These are phyloP conservation scores for Clarireedia paspali DNA, from an alignment of 2,329 filamentous ascomycete genomes.

Conservation along the genomic window DNA sequence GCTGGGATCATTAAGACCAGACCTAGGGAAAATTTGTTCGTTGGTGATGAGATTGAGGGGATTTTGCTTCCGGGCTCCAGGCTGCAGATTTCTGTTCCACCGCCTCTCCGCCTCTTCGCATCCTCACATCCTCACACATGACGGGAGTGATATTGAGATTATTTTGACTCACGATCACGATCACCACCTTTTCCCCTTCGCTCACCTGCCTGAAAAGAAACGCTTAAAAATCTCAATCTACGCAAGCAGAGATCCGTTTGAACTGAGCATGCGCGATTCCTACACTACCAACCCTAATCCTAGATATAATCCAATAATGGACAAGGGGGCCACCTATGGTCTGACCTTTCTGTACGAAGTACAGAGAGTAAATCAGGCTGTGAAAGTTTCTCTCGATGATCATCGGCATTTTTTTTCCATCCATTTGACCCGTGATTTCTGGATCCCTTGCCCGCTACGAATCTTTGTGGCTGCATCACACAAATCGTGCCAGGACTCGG, in stretches of 20 bases:
- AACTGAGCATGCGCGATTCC: slow-evolving; percentile 4
- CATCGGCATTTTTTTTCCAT: not conserved
- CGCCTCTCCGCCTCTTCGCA: not conserved
- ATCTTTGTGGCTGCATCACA: slow-evolving; percentile 7
- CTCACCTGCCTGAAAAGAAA: not conserved
- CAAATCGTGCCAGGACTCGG: too few species aligned
- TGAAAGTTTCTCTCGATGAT: not conserved
- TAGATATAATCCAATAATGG: not conserved
- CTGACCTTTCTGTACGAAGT: slow-evolving; percentile 4
- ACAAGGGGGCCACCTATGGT: slow-evolving; percentile 4
- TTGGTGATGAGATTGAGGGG: not conserved
- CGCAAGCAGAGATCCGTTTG: slow-evolving; percentile 1
- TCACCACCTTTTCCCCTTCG: not conserved
- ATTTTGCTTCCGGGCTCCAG: slow-evolving; percentile 4
- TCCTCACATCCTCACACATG: not conserved
- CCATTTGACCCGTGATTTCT: slow-evolving; percentile 5
- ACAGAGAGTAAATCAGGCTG: not conserved
- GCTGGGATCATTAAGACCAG: not conserved
- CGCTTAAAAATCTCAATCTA: not conserved
- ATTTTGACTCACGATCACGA: not conserved
- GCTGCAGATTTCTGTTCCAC: slow-evolving; percentile 8
- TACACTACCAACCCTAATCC: not conserved
- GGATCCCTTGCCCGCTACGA: not conserved
- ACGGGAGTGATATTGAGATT: not conserved
- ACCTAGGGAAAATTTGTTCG: not conserved